A percentile compares a stretch with the other conserved stretches of the same genome.
phyloP scores from a whole-genome alignment of 345 rosid genomes.

The Xanthoceras sorbifolium region DNA sequence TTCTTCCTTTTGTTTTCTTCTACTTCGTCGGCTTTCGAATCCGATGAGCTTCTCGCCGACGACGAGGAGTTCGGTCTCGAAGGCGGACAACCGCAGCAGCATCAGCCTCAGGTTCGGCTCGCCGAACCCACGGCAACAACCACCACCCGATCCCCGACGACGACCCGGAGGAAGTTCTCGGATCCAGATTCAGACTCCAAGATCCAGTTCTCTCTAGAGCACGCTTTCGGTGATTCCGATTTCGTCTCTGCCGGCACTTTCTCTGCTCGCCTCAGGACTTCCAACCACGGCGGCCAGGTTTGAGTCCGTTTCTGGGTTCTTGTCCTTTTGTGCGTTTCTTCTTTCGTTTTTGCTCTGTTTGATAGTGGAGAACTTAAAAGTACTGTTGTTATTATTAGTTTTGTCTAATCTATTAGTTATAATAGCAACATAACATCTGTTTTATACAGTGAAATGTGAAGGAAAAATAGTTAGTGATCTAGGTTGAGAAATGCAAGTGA shows the following conservation, averaged over 20 bases:
- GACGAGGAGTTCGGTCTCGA: constrained; percentile 86
- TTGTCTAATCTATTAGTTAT: not conserved
- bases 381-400: not conserved
- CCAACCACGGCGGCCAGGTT: constrained; percentile 87
- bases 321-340: not conserved
- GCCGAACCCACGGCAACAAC: constrained; percentile 29
- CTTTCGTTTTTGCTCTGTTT: not conserved
- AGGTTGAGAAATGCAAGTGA: not conserved
- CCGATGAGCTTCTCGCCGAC: constrained; percentile 83
- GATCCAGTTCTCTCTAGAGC: constrained; percentile 89
- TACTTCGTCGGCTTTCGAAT: constrained; percentile 55
- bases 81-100: constrained; percentile 33
- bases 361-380: not conserved
- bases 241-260: constrained; percentile 82
- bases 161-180: constrained; percentile 51
- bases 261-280: constrained; percentile 90
- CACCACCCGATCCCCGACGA: constrained; percentile 38
- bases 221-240: constrained; percentile 88
- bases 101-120: constrained; percentile 35
- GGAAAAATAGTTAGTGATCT: not conserved
- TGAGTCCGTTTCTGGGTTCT: not conserved
- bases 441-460: not conserved
- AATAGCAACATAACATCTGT: not conserved
- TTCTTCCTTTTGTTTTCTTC: constrained; percentile 22
- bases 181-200: constrained; percentile 90